A percentile compares a stretch with the other conserved stretches of the same genome.
phyloP scores from a whole-genome alignment of 2,329 filamentous ascomycete genomes.

The Monilinia vaccinii-corymbosi region DNA sequence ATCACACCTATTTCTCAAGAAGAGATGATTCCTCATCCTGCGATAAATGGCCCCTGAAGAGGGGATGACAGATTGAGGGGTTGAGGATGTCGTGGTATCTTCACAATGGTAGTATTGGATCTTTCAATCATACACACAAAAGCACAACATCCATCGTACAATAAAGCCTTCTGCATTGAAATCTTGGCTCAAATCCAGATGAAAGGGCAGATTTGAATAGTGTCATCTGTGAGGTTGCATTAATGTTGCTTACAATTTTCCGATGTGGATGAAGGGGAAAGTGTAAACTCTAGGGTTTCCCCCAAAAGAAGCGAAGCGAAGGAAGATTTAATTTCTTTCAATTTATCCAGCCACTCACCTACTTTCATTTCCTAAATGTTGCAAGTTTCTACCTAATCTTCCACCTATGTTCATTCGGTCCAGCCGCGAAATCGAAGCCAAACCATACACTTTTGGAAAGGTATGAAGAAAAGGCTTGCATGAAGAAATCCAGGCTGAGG shows the following conservation, averaged over 20 bases:
- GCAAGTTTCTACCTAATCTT: not conserved
- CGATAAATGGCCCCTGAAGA: not conserved
- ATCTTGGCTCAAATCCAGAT: not conserved
- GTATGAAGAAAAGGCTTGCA: slow-evolving; percentile 1
- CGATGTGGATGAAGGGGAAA: not conserved
- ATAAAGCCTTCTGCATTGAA: not conserved
- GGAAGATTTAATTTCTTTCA: not conserved
- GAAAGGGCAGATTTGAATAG: not conserved
- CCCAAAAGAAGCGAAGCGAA: not conserved
- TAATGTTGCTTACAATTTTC: too few species aligned
- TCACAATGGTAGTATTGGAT: not conserved
- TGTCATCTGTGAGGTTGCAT: not conserved
- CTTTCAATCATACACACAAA: not conserved
- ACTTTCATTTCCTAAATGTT: not conserved
- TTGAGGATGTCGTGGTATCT: not conserved
- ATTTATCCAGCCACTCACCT: not conserved
- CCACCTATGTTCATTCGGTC: not conserved
- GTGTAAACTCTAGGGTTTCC: not conserved
- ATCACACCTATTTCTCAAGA: too few species aligned
- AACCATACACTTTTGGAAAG: not conserved
- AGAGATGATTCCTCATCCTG: not conserved
- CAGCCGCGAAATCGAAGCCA: not conserved
- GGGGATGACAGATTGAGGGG: not conserved
- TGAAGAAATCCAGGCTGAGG: not conserved
- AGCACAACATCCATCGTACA: not conserved